Percentiles rank a stretch among this genome's conserved stretches.
Evolutionary conservation across 306 rosid genomes (phyloP).

Genomic region (Quercus gilva): DNA sequence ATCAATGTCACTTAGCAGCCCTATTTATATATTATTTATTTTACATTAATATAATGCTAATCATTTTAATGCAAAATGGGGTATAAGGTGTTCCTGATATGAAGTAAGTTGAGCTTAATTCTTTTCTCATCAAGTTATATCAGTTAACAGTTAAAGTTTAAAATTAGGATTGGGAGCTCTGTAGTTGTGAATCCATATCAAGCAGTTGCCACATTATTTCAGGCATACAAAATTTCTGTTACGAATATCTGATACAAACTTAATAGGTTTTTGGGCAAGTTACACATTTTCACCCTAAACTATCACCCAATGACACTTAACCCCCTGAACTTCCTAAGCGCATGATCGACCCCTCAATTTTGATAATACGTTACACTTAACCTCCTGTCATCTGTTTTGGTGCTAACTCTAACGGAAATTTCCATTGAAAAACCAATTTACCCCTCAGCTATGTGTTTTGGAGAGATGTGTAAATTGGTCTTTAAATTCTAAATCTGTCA

Average conservation of each 20-base stretch:
- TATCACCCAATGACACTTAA: too few relatives aligned
- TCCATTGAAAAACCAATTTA: too few relatives aligned
- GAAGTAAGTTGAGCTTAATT: not conserved
- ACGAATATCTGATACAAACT: constrained; percentile 5
- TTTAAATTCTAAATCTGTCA: too few relatives aligned
- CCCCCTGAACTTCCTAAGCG: too few relatives aligned
- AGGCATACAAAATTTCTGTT: not conserved
- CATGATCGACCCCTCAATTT: too few relatives aligned
- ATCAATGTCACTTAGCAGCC: not conserved
- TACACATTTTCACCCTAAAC: too few relatives aligned
- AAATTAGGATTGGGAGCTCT: constrained; percentile 8
- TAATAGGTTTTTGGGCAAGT: not conserved
- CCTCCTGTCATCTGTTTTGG: too few relatives aligned
- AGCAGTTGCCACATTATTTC: not conserved
- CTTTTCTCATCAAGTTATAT: not conserved
- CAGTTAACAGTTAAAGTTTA: not conserved
- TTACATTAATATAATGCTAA: not conserved
- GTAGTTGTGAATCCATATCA: not conserved
- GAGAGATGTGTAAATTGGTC: too few relatives aligned
- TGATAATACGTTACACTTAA: too few relatives aligned
- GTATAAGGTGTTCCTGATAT: not conserved
- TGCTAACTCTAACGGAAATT: too few relatives aligned
- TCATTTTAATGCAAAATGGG: not conserved
- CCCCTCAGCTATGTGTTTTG: too few relatives aligned
- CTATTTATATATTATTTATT: not conserved